A percentile compares a stretch with the other conserved stretches of the same genome.
These are phyloP conservation scores for Acacia crassicarpa DNA, from an alignment of 306 rosid genomes.

Conservation along the genomic window DNA sequence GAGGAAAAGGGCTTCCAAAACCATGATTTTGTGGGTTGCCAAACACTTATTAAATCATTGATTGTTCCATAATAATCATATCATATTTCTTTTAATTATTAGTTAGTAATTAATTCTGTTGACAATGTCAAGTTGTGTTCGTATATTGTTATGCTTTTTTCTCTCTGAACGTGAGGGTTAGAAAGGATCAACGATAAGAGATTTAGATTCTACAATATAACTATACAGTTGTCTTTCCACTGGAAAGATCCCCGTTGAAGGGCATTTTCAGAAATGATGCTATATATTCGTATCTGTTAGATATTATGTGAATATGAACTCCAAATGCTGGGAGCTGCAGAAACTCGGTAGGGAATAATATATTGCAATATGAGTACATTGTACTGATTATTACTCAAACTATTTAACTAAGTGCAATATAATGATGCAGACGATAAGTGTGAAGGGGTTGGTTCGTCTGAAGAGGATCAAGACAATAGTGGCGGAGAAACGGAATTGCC, in stretches of 20 bases:
- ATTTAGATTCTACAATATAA: background rate
- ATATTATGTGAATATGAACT: background rate
- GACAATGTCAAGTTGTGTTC: background rate
- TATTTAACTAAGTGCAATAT: background rate
- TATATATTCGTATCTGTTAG: background rate
- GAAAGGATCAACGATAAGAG: background rate
- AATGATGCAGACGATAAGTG: conserved; percentile 52
- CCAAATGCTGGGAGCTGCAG: background rate
- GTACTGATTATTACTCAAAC: background rate
- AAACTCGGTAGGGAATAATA: background rate
- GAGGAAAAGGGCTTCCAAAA: too few relatives aligned
- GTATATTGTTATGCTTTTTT: background rate
- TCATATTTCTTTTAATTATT: background rate
- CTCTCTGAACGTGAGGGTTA: background rate
- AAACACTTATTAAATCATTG: background rate
- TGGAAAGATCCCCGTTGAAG: background rate
- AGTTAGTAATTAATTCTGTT: background rate
- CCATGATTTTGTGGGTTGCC: too few relatives aligned
- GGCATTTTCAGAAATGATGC: background rate
- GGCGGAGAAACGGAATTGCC: conserved; percentile 68
- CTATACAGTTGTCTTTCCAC: background rate
- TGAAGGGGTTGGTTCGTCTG: conserved; percentile 68
- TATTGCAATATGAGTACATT: background rate
- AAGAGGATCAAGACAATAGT: conserved; percentile 72
- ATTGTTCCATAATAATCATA: background rate